phyloP scores from a whole-genome alignment of 2,329 filamentous ascomycete genomes.

The Phialocephala subalpina region DNA sequence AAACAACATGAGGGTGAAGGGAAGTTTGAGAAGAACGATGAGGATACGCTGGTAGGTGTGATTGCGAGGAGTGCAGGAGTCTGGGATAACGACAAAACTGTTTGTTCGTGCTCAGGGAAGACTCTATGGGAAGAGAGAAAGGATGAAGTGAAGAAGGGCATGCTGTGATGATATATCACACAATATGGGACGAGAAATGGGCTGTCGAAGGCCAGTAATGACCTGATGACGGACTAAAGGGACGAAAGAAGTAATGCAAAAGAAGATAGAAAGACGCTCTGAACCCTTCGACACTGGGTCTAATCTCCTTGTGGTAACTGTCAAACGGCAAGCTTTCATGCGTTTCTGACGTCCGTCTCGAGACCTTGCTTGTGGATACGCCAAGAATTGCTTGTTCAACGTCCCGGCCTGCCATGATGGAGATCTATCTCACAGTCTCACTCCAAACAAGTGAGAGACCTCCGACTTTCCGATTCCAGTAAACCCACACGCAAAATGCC shows the following conservation, averaged over 20 bases:
- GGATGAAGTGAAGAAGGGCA: slow-evolving; percentile 88
- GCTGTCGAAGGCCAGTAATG: slow-evolving; percentile 17
- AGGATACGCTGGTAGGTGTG: slow-evolving; percentile 88
- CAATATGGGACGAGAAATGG: slow-evolving; percentile 34
- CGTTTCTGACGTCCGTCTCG: slow-evolving; percentile 35
- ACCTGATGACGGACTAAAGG: slow-evolving; percentile 24
- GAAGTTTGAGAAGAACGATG: slow-evolving; percentile 73
- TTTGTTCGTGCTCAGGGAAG: slow-evolving; percentile 97
- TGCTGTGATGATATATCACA: slow-evolving; percentile 68
- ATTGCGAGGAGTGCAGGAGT: slow-evolving; percentile 96
- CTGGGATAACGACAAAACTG: slow-evolving; percentile 99
- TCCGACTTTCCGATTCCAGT: slow-evolving; percentile 1
- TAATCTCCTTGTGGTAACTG: slow-evolving; percentile 28
- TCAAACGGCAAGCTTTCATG: slow-evolving; percentile 38
- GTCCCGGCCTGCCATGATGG: slow-evolving; percentile 20
- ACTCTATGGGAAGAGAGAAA: slow-evolving; percentile 97
- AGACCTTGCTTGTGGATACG: slow-evolving; percentile 21
- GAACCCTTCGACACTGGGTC: slow-evolving; percentile 15
- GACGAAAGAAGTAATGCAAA: slow-evolving; percentile 27
- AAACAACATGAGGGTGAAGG: slow-evolving; percentile 66
- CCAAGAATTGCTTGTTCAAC: slow-evolving; percentile 35
- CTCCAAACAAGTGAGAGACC: slow-evolving; percentile 23
- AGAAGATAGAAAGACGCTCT: slow-evolving; percentile 23
- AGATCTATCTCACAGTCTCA: slow-evolving; percentile 33
- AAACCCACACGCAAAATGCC: slow-evolving; percentile 16